Conservation (phyloP, 2,329 filamentous ascomycete species). For the Xylaria sp. region DNA sequence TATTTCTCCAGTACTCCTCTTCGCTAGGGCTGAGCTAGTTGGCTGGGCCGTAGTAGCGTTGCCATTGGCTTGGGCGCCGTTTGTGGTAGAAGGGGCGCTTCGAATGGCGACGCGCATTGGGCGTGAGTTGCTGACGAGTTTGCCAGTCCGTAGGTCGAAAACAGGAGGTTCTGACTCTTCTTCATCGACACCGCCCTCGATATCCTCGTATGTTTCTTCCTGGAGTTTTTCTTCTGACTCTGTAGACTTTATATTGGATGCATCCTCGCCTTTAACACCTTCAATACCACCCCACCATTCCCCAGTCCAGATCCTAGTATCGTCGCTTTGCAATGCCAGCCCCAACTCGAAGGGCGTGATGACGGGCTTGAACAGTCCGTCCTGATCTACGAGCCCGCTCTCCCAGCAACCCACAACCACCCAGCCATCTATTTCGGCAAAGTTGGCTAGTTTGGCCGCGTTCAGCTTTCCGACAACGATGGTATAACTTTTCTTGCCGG, state of each 20-base stretch:
- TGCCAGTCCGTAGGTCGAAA: slow-evolving; percentile 90
- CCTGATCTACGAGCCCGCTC: slow-evolving; percentile 88
- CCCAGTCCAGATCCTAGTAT: slow-evolving; percentile 83
- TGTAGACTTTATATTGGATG: slow-evolving; percentile 45
- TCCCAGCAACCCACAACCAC: slow-evolving; percentile 99
- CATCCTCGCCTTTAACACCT: slow-evolving; percentile 64
- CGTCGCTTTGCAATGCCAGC: slow-evolving; percentile 79
- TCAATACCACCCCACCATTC: slow-evolving; percentile 92
- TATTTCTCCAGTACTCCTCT: slow-evolving; percentile 72
- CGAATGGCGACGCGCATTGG: slow-evolving; percentile 70
- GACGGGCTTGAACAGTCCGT: slow-evolving; percentile 87
- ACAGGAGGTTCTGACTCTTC: slow-evolving; percentile 85
- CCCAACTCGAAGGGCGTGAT: slow-evolving; percentile 95
- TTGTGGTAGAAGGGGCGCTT: slow-evolving; percentile 40
- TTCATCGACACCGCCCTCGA: slow-evolving; percentile 62
- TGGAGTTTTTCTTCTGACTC: slow-evolving; percentile 29
- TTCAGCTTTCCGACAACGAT: slow-evolving; percentile 98
- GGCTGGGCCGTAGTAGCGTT: slow-evolving; percentile 41
- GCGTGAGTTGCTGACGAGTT: slow-evolving; percentile 80
- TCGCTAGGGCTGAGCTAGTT: slow-evolving; percentile 65
- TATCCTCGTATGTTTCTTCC: slow-evolving; percentile 43
- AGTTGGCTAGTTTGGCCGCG: slow-evolving; percentile 95
- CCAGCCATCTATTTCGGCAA: slow-evolving; percentile 94
- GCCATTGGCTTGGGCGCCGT: slow-evolving; percentile 33
- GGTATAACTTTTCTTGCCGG: slow-evolving; percentile 94